phyloP scores from a whole-genome alignment of 805 yeast genomes.

The Saccharomycopsis lassenensis region DNA sequence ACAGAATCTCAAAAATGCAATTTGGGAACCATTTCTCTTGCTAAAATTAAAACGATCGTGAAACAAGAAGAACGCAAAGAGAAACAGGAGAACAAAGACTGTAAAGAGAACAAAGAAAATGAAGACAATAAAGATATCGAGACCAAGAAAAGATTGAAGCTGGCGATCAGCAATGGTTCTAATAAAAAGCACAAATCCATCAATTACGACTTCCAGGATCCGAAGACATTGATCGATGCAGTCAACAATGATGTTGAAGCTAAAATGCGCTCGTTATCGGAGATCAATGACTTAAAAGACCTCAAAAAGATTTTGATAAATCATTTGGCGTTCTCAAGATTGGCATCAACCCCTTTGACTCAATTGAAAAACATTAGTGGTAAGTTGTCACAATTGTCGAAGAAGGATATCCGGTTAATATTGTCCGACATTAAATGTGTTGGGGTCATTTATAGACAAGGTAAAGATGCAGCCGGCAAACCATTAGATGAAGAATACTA shows the following conservation, averaged over 20 bases:
- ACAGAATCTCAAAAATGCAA: no score
- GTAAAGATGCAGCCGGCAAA: constrained; percentile 96
- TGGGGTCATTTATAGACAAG: constrained; percentile 82
- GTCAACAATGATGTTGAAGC: constrained; percentile 14
- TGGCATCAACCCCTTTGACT: constrained; percentile 80
- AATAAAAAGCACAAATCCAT: constrained; percentile 9
- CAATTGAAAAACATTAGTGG: constrained; percentile 47
- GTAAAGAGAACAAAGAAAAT: neutral
- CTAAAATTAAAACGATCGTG: constrained; percentile 8
- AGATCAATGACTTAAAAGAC: constrained; percentile 30
- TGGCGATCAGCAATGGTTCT: neutral
- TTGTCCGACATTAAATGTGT: constrained; percentile 44
- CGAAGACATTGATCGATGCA: constrained; percentile 17
- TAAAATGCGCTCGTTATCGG: constrained; percentile 8
- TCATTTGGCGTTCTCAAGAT: constrained; percentile 82
- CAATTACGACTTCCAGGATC: constrained; percentile 17
- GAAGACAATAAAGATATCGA: neutral
- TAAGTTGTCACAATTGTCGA: constrained; percentile 27
- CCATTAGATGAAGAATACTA: constrained; percentile 90
- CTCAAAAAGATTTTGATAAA: constrained; percentile 61
- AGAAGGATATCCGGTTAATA: constrained; percentile 30
- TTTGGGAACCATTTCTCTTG: constrained; percentile 9
- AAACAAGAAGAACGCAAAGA: neutral
- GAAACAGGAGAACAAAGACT: neutral
- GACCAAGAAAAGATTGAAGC: neutral